These are phyloP conservation scores for Fusarium hainanense DNA, from an alignment of 2,329 filamentous ascomycete species.

Conservation along the genomic window DNA sequence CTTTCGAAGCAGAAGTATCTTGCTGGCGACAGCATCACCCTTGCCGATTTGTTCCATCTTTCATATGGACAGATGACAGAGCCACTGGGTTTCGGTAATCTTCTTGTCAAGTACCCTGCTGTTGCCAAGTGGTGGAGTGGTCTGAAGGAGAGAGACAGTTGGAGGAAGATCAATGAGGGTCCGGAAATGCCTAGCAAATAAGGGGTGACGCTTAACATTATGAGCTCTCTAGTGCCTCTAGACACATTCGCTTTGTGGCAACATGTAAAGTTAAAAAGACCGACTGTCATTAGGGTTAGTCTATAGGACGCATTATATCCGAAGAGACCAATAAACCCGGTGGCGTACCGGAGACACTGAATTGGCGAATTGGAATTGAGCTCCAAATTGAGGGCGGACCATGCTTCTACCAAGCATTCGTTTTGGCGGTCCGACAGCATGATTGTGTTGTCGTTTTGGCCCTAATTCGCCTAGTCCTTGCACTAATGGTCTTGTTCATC, in stretches of 20 bases:
- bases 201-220: background rate
- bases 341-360: background rate
- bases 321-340: background rate
- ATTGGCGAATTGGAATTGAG: background rate
- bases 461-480: background rate
- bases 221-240: background rate
- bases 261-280: background rate
- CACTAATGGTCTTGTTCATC: background rate
- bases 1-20: conserved; percentile 1
- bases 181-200: background rate
- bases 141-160: background rate
- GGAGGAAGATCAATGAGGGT: background rate
- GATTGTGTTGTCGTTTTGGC: background rate
- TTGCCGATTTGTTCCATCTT: background rate
- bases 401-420: background rate
- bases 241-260: background rate
- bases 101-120: background rate
- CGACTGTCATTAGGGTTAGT: background rate
- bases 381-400: background rate
- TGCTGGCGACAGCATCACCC: background rate
- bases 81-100: background rate
- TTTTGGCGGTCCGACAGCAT: background rate
- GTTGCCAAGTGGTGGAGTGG: conserved; percentile 1
- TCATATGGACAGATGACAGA: background rate
- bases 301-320: background rate